These are phyloP conservation scores for Dysphania ambrosioides DNA, from an alignment of 148 eudicot genomes.

Conservation along the genomic window DNA sequence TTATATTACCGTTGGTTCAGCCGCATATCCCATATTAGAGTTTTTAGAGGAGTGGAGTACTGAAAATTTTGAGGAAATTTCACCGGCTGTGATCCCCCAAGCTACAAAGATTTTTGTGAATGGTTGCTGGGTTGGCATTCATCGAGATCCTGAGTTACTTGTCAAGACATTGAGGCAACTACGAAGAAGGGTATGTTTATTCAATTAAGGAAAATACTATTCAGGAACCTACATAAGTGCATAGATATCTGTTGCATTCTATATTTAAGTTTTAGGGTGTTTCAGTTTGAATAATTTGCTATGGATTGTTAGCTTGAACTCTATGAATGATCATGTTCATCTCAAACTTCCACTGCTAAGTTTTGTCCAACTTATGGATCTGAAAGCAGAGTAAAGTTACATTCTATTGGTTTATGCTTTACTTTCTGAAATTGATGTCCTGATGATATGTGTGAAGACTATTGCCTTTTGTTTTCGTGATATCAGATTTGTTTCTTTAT, in stretches of 20 bases:
- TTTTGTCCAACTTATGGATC: not conserved
- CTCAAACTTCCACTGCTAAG: not conserved
- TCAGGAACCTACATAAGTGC: not conserved
- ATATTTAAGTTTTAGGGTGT: not conserved
- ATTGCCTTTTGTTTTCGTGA: not conserved
- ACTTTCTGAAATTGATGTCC: not conserved
- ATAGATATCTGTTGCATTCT: slow-evolving; percentile 5
- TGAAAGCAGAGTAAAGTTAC: not conserved
- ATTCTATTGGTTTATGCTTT: not conserved
- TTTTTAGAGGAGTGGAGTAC: slow-evolving; percentile 99
- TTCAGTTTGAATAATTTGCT: not conserved
- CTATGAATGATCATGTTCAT: slow-evolving; percentile 10
- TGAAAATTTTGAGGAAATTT: slow-evolving; percentile 92
- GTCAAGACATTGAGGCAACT: slow-evolving; percentile 80
- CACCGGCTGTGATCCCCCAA: slow-evolving; percentile 92
- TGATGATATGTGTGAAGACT: not conserved
- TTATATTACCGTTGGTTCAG: slow-evolving; percentile 91
- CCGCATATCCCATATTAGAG: slow-evolving; percentile 92
- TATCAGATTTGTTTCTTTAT: not conserved
- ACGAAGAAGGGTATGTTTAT: slow-evolving; percentile 72
- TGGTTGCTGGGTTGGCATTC: slow-evolving; percentile 98
- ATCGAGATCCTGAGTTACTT: slow-evolving; percentile 92
- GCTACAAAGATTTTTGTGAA: slow-evolving; percentile 97
- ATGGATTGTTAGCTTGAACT: not conserved
- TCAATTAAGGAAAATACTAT: slow-evolving; percentile 8